Base-by-base conservation (phyloP, 768 basidiomycete species). In the Pleurotus ostreatus region DNA sequence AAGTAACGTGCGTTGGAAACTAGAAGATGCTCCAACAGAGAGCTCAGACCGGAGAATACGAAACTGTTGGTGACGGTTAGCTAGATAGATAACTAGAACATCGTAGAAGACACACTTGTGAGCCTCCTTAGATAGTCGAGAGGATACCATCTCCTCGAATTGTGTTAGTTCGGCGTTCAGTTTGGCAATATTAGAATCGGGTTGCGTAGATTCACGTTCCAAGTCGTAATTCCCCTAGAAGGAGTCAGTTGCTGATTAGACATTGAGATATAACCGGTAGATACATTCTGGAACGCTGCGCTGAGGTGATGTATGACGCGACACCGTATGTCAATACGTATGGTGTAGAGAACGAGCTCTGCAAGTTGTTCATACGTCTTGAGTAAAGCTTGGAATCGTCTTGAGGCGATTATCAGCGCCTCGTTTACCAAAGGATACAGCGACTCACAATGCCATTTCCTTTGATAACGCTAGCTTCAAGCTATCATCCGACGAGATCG, bases 291-390 rank as follows among this genome's bases (percentile, higher is more conserved):
- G 70, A 95, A 82, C 2, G 93, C 85, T 18, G 88, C 83, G 55
- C 89, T 84, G 9, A 97, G 73, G 69, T 92, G 89, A 65, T 88
- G 86, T 30, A 92, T 85, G 2, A 83, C 81, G 46, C 93, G 82
- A 66, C 94, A 93, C 4, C 96, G 83, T 51, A 97, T 72, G 65
- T 98, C 96, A 53, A 92, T 82, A 37, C 94, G 83, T 26, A 98
- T 83, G 4, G 90, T 94, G 66, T 89, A 88, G 41, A 98, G 74
- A 48, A 97, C 86, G 56, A 95, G 80, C 63, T 89, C 86, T 7
- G 91, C 87, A 5, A 98, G 78, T 62, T 96, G 94, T 39, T 89
- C 86, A 63, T 94, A 98, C 2, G 94, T 96, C 71, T 88, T 86
- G 41, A 95, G 75, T 45, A 98, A 76, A 0, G 94, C 91, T 66